These are phyloP conservation scores for Parafenestella ontariensis DNA, from an alignment of 2,329 filamentous ascomycete genomes.

Conservation along the genomic window DNA sequence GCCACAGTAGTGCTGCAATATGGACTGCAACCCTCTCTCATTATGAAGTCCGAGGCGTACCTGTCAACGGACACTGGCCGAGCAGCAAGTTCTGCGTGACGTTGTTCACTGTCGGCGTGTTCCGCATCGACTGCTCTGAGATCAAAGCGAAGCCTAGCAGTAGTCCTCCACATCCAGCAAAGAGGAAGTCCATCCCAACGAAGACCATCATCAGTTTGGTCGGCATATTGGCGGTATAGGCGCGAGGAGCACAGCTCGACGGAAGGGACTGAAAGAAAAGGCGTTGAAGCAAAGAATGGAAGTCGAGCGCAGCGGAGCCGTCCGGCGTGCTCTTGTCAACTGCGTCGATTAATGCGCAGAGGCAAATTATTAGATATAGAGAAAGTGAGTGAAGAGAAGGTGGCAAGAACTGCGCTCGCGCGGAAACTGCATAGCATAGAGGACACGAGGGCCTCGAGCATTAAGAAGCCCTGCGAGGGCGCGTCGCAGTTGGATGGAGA, in stretches of 20 bases:
- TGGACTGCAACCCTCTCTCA: slow-evolving; percentile 6
- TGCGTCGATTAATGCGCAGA: slow-evolving; percentile 35
- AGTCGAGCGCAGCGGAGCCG: slow-evolving; percentile 46
- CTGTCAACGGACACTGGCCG: slow-evolving; percentile 60
- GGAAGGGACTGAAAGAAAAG: slow-evolving; percentile 12
- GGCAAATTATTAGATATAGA: slow-evolving; percentile 38
- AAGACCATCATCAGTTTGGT: slow-evolving; percentile 63
- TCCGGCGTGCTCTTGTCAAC: slow-evolving; percentile 47
- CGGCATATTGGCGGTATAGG: slow-evolving; percentile 50
- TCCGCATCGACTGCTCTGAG: slow-evolving; percentile 53
- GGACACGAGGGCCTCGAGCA: slow-evolving; percentile 37
- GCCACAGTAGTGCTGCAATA: slow-evolving; percentile 36
- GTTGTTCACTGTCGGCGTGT: slow-evolving; percentile 55
- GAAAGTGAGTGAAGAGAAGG: slow-evolving; percentile 39
- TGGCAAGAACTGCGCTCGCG: slow-evolving; percentile 30
- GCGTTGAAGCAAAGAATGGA: slow-evolving; percentile 35
- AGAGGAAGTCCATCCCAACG: slow-evolving; percentile 59
- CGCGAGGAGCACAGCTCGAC: slow-evolving; percentile 17
- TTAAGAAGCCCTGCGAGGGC: slow-evolving; percentile 42
- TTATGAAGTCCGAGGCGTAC: slow-evolving; percentile 48
- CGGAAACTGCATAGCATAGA: slow-evolving; percentile 33
- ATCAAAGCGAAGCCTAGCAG: slow-evolving; percentile 62
- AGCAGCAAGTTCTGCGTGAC: slow-evolving; percentile 62
- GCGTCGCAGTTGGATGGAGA: slow-evolving; percentile 40
- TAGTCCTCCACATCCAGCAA: slow-evolving; percentile 59